Conservation (phyloP, 306 rosid species). For the Dryas octopetala region DNA sequence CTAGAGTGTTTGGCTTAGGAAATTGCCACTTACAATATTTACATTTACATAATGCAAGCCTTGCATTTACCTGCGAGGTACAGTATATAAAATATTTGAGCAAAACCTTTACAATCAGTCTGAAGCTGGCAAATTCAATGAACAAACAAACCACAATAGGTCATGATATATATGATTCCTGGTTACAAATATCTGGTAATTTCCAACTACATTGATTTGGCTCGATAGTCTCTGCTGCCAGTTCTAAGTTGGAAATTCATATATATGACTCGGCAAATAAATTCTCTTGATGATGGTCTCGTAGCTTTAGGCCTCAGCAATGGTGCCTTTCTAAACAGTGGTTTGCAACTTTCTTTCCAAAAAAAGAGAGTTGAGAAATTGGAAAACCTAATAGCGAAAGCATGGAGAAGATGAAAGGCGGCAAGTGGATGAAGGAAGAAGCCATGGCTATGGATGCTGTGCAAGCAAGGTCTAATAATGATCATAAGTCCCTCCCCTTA, state of each 20-base stretch:
- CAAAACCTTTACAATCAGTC: not conserved
- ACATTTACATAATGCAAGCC: no score
- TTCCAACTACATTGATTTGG: not conserved
- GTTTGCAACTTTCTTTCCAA: conserved; percentile 41
- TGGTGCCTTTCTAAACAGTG: conserved; percentile 66
- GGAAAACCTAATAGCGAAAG: no score
- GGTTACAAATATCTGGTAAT: not conserved
- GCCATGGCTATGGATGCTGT: no score
- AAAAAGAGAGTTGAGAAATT: no score
- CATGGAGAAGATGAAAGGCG: no score
- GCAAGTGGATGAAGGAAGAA: no score
- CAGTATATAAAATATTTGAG: not conserved
- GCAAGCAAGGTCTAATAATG: no score
- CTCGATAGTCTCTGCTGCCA: not conserved
- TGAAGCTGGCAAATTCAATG: not conserved
- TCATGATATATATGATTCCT: not conserved
- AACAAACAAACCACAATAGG: not conserved
- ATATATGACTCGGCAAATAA: conserved; percentile 36
- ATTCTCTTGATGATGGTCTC: conserved; percentile 87
- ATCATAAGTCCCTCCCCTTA: no score
- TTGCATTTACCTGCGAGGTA: not conserved
- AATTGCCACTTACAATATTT: no score
- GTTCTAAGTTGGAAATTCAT: no score
- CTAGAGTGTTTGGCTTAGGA: no score
- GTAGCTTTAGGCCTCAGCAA: conserved; percentile 98